These are phyloP conservation scores for Seminavis robusta DNA, from an alignment of 108 stramenopile genomes.

Conservation along the genomic window DNA sequence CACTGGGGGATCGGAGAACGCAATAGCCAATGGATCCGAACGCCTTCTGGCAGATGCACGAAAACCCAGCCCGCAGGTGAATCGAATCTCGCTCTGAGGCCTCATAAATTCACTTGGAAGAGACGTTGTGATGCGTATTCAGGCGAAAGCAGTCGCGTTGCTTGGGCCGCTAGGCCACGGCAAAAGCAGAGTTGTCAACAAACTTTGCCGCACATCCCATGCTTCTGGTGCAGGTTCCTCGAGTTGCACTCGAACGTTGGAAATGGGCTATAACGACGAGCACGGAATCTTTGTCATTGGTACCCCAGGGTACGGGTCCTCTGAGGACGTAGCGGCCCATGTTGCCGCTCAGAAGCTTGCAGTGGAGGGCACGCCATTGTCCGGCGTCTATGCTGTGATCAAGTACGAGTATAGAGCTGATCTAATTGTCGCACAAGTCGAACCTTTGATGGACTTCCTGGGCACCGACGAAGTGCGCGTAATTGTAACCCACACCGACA, in stretches of 20 bases:
- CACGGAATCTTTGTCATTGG: background rate
- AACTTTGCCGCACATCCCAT: background rate
- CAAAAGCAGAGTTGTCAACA: background rate
- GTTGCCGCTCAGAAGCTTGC: background rate
- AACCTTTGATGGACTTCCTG: background rate
- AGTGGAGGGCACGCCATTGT: background rate
- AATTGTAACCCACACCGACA: background rate
- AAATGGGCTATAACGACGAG: background rate
- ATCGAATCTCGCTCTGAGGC: too few species aligned
- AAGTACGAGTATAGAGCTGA: background rate
- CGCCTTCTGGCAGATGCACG: too few species aligned
- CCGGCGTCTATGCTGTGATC: constrained; percentile 1
- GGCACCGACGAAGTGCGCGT: background rate
- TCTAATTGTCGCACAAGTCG: background rate
- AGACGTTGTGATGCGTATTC: too few species aligned
- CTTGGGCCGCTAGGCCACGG: constrained; percentile 1
- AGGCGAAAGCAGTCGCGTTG: background rate
- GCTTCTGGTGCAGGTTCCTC: background rate
- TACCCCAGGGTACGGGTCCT: background rate
- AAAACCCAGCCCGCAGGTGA: too few species aligned
- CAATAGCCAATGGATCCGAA: too few species aligned
- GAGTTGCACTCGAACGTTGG: background rate
- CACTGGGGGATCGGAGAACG: too few species aligned
- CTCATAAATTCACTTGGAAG: too few species aligned
- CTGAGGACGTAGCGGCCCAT: background rate